A percentile compares a stretch with the other conserved stretches of the same genome.
Conservation (phyloP, 179 eudicot species). For the Carnegiea gigantea region DNA sequence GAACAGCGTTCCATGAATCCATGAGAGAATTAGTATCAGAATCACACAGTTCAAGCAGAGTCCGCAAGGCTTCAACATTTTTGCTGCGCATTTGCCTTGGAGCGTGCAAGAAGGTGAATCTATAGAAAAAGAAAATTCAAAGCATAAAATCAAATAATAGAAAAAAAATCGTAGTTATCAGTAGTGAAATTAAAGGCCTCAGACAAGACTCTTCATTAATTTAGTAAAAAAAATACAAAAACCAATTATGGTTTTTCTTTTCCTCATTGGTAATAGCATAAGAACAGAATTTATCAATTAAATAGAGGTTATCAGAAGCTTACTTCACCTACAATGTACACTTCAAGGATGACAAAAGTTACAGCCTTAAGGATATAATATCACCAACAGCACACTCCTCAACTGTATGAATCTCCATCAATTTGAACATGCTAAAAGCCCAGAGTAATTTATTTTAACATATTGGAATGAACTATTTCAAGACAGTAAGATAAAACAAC, state of each 20-base stretch:
- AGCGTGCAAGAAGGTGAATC: conserved; percentile 94
- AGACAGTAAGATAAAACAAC: background rate
- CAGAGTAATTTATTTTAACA: background rate
- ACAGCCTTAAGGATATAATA: background rate
- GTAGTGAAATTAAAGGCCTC: conserved; percentile 3
- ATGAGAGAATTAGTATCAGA: conserved; percentile 81
- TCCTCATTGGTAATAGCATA: background rate
- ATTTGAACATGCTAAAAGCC: conserved; percentile 2
- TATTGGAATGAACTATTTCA: conserved; percentile 4
- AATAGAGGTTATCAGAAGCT: background rate
- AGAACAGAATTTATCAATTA: background rate
- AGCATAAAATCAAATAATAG: background rate
- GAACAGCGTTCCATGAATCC: conserved; percentile 93
- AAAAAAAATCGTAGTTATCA: background rate
- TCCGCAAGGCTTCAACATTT: conserved; percentile 95
- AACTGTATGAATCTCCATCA: background rate
- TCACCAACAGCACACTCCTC: background rate
- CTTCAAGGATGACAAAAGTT: background rate
- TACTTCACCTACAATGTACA: background rate
- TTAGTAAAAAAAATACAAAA: background rate
- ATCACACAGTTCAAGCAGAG: conserved; percentile 67
- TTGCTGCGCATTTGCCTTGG: conserved; percentile 97
- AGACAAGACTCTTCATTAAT: background rate
- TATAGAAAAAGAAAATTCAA: conserved; percentile 30
- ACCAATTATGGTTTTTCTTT: background rate